phyloP scores from a whole-genome alignment of 2,329 filamentous ascomycete species.

The Aureobasidium vineae region DNA sequence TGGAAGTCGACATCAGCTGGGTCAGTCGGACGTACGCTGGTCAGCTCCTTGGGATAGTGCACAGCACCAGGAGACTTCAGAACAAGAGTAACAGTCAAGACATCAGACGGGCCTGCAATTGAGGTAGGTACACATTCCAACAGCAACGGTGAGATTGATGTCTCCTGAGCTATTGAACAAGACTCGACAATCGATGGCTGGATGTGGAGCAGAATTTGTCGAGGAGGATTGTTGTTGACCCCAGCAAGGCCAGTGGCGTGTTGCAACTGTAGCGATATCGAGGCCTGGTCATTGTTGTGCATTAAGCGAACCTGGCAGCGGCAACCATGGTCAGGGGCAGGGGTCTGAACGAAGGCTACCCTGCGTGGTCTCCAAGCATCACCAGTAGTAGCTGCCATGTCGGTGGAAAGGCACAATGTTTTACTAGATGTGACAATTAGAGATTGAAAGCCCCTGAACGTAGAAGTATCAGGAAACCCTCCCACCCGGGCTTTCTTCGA shows the following conservation, averaged over 20 bases:
- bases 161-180: background rate
- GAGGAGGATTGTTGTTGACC: background rate
- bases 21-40: background rate
- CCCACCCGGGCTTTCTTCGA: constrained; percentile 20
- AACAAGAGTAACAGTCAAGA: constrained; percentile 6
- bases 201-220: background rate
- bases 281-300: background rate
- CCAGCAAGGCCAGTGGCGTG: background rate
- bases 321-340: background rate
- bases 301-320: constrained; percentile 4
- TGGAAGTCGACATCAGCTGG: background rate
- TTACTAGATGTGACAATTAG: background rate
- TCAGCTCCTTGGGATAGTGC: background rate
- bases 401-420: background rate
- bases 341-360: background rate
- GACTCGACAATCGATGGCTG: background rate
- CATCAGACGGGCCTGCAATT: background rate
- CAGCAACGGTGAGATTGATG: background rate
- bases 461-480: constrained; percentile 6
- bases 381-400: background rate
- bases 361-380: background rate
- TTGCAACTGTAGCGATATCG: constrained; percentile 8
- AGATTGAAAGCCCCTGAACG: constrained; percentile 1
- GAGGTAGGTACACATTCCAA: constrained; percentile 11
- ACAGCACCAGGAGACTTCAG: constrained; percentile 4